A percentile compares a stretch with the other conserved stretches of the same genome.
These are phyloP conservation scores for Exophiala alcalophila DNA, from an alignment of 2,329 filamentous ascomycete species.

Conservation along the genomic window DNA sequence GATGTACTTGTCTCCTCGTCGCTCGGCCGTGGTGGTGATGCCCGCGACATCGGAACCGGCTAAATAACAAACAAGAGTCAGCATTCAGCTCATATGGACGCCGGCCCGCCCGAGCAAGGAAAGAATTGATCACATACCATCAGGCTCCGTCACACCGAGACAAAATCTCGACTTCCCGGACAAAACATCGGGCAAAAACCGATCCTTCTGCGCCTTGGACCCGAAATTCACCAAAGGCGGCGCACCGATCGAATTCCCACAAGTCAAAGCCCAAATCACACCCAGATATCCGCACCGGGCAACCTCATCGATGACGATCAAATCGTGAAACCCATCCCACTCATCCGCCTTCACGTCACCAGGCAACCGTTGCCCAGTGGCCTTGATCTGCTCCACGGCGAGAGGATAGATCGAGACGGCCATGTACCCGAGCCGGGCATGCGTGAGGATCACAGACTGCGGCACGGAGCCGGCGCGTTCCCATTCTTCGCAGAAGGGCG, in stretches of 20 bases:
- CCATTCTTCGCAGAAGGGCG: conserved; percentile 62
- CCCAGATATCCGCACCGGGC: conserved; percentile 38
- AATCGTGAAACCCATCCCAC: conserved; percentile 40
- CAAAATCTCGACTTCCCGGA: conserved; percentile 57
- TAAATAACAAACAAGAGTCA: not conserved
- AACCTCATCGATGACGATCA: conserved; percentile 40
- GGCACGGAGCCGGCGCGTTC: conserved; percentile 57
- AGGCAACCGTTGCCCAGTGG: conserved; percentile 29
- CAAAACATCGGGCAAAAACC: conserved; percentile 58
- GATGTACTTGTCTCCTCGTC: conserved; percentile 48
- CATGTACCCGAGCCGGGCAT: conserved; percentile 20
- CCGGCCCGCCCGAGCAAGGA: too few species aligned
- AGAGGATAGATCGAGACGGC: conserved; percentile 23
- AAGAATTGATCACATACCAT: too few species aligned
- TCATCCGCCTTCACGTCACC: conserved; percentile 33
- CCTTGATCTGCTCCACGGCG: conserved; percentile 14
- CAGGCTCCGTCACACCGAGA: conserved; percentile 55
- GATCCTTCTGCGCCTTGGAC: conserved; percentile 34
- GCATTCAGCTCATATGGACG: not conserved
- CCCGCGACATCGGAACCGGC: conserved; percentile 64
- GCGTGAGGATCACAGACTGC: conserved; percentile 15
- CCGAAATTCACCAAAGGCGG: conserved; percentile 36
- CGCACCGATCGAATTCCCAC: conserved; percentile 36
- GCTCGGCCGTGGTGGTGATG: conserved; percentile 58
- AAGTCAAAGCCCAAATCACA: conserved; percentile 35